Conservation (phyloP, 176 grass and related monocot genomes). For the Musa troglodytarum region DNA sequence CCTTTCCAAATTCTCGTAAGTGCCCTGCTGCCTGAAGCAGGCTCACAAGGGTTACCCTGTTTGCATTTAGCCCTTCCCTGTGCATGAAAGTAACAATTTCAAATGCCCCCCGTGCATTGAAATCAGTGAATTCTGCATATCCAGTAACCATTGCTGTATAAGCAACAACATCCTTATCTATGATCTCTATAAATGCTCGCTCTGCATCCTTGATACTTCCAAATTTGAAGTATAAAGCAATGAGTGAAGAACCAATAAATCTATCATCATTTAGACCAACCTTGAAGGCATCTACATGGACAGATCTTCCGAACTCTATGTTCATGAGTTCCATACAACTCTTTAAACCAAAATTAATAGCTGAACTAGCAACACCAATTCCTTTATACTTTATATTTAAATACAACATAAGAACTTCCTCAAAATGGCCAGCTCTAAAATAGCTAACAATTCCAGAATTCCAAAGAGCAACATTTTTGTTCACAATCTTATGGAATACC, state of each 20-base stretch:
- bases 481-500: slow-evolving; percentile 32
- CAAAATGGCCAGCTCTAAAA: slow-evolving; percentile 37
- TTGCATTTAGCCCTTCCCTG: slow-evolving; percentile 33
- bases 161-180: slow-evolving; percentile 38
- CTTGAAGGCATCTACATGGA: slow-evolving; percentile 50
- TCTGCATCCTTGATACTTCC: slow-evolving; percentile 26
- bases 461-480: slow-evolving; percentile 33
- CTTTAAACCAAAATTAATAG: slow-evolving; percentile 53
- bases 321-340: slow-evolving; percentile 38
- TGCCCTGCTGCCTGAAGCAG: slow-evolving; percentile 48
- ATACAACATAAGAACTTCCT: slow-evolving; percentile 43
- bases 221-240: slow-evolving; percentile 44
- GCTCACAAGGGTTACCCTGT: slow-evolving; percentile 49
- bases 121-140: slow-evolving; percentile 38
- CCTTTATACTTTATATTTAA: slow-evolving; percentile 22
- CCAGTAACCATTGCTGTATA: slow-evolving; percentile 50
- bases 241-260: slow-evolving; percentile 50
- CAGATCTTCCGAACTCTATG: slow-evolving; percentile 25
- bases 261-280: slow-evolving; percentile 37
- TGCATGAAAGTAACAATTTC: slow-evolving; percentile 33
- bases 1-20: slow-evolving; percentile 33
- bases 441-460: slow-evolving; percentile 48
- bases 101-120: slow-evolving; percentile 30
- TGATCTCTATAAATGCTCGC: slow-evolving; percentile 39
- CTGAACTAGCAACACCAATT: slow-evolving; percentile 27